phyloP scores from a whole-genome alignment of 345 rosid species.

The Ailanthus altissimus region DNA sequence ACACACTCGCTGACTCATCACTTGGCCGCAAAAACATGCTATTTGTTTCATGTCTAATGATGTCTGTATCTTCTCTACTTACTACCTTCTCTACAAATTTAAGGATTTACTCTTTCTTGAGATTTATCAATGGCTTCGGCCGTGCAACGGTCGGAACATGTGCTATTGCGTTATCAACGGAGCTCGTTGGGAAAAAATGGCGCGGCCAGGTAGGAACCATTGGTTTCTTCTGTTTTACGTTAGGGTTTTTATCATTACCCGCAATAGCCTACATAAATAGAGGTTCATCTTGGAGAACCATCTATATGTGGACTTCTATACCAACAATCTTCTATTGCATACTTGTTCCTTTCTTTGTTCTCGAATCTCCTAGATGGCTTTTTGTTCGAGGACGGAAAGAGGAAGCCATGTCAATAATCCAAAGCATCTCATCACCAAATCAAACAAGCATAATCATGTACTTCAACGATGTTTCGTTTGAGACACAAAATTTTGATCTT shows the following conservation, averaged over 20 bases:
- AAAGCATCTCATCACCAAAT: slow-evolving; percentile 37
- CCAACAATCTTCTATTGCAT: slow-evolving; percentile 37
- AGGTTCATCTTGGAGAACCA: slow-evolving; percentile 37
- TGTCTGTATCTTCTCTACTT: slow-evolving; percentile 44
- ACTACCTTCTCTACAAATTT: slow-evolving; percentile 45
- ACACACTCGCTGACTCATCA: slow-evolving; percentile 55
- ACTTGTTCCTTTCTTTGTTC: slow-evolving; percentile 34
- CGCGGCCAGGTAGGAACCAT: slow-evolving; percentile 47
- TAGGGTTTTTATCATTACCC: slow-evolving; percentile 57
- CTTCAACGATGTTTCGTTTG: slow-evolving; percentile 35
- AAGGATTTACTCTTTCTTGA: slow-evolving; percentile 44
- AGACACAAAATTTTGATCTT: slow-evolving; percentile 33
- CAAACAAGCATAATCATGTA: slow-evolving; percentile 21
- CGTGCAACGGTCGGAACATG: slow-evolving; percentile 33
- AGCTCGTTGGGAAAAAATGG: slow-evolving; percentile 40
- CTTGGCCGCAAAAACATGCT: slow-evolving; percentile 65
- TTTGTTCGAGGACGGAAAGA: slow-evolving; percentile 38
- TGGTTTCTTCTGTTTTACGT: slow-evolving; percentile 45
- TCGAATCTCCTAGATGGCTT: slow-evolving; percentile 69
- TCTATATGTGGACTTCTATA: slow-evolving; percentile 45
- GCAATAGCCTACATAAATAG: slow-evolving; percentile 23
- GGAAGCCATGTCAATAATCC: slow-evolving; percentile 50
- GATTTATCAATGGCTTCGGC: slow-evolving; percentile 50
- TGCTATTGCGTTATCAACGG: slow-evolving; percentile 3
- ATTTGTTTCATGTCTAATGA: slow-evolving; percentile 39